phyloP scores from a whole-genome alignment of 306 rosid genomes.

The Alnus rubra region DNA sequence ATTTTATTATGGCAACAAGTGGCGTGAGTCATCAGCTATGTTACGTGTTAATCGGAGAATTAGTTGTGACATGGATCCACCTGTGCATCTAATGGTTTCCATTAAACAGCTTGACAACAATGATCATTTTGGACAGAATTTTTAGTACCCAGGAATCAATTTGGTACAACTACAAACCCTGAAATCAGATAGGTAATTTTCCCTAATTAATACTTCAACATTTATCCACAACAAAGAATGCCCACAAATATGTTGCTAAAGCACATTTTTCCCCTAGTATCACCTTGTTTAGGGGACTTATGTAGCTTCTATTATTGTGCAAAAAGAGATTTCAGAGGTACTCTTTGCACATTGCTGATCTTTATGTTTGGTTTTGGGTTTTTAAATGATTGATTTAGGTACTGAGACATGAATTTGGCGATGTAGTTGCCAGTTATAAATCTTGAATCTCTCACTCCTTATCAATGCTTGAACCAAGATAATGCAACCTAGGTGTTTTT shows the following conservation, averaged over 20 bases:
- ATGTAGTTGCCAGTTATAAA: neutral
- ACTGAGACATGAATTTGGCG: neutral
- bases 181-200: no score
- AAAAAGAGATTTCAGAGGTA: neutral
- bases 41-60: no score
- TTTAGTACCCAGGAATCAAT: no score
- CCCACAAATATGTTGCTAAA: neutral
- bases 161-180: no score
- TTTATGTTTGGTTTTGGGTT: neutral
- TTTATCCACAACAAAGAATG: neutral
- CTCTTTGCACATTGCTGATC: neutral
- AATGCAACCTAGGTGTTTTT: neutral
- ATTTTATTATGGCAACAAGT: no score
- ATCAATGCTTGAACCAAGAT: neutral
- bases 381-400: constrained; percentile 1
- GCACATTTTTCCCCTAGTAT: neutral
- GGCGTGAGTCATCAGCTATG: no score
- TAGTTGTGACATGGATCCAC: no score
- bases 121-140: no score
- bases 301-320: neutral
- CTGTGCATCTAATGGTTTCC: no score
- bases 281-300: neutral
- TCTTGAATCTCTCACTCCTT: neutral
- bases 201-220: no score
- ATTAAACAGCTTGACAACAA: no score